Evolutionary conservation across 257 asterid genomes (phyloP).

Genomic region (Rehmannia glutinosa): DNA sequence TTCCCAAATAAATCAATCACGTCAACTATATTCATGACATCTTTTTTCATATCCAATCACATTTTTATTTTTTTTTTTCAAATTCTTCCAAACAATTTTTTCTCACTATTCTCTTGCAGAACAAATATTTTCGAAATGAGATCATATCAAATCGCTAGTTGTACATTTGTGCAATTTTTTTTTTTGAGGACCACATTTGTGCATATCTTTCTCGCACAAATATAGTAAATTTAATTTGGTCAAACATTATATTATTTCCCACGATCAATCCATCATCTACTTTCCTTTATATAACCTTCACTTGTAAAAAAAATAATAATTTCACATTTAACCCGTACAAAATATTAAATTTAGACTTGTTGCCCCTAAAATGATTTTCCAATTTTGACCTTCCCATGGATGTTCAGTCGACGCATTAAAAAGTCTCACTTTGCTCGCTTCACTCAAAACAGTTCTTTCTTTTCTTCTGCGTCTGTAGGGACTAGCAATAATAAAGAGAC

Average conservation of each 20-base stretch:
- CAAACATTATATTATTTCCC: neutral
- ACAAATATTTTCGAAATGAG: too few species aligned
- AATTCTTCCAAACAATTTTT: too few species aligned
- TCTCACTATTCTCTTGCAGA: too few species aligned
- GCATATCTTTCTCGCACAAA: too few species aligned
- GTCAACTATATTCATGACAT: too few species aligned
- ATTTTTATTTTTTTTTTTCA: too few species aligned
- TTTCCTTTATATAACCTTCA: neutral
- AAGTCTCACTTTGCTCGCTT: slow-evolving; percentile 1
- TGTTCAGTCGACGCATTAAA: slow-evolving; percentile 14
- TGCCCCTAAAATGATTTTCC: neutral
- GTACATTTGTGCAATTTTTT: too few species aligned
- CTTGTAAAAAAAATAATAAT: neutral
- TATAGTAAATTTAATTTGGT: too few species aligned
- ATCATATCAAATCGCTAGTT: too few species aligned
- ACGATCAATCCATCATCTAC: neutral
- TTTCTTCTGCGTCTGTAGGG: neutral
- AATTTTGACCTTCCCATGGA: neutral
- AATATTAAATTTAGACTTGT: neutral
- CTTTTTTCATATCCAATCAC: too few species aligned
- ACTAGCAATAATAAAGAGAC: neutral
- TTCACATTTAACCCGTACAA: neutral
- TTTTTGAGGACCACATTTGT: too few species aligned
- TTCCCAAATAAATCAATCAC: too few species aligned
- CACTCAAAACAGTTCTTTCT: neutral